Percentiles rank a stretch among this genome's conserved stretches.
Evolutionary conservation across 2,329 filamentous ascomycete genomes (phyloP).

Genomic region (Monilinia fructicola): DNA sequence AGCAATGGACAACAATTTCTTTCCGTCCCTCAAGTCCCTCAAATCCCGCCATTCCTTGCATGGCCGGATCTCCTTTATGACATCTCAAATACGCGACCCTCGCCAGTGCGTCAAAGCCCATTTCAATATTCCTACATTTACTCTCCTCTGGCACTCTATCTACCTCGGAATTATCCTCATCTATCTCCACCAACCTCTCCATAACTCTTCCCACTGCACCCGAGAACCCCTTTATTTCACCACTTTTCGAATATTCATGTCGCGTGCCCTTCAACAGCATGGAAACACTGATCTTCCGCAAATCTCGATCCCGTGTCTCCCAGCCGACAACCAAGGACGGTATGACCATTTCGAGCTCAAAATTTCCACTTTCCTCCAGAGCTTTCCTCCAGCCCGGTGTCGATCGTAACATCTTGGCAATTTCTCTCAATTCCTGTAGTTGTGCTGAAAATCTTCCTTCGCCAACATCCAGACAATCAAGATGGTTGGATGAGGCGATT

Average conservation of each 20-base stretch:
- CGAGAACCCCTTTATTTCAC: not conserved
- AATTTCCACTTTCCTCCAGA: conserved; percentile 29
- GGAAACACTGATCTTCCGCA: conserved; percentile 30
- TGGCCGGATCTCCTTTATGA: not conserved
- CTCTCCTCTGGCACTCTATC: not conserved
- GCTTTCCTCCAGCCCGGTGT: conserved; percentile 10
- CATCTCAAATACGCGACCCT: not conserved
- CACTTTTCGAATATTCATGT: not conserved
- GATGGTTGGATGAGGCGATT: conserved; percentile 15
- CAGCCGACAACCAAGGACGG: conserved; percentile 33
- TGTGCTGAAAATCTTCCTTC: conserved; percentile 5
- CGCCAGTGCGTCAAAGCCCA: not conserved
- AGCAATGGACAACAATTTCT: conserved; percentile 5
- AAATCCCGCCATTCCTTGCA: not conserved
- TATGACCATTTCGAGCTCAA: conserved; percentile 34
- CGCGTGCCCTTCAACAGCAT: conserved; percentile 25
- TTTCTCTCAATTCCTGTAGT: conserved; percentile 14
- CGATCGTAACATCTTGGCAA: conserved; percentile 3
- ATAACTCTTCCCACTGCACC: conserved; percentile 13
- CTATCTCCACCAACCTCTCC: conserved; percentile 13
- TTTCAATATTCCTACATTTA: conserved; percentile 15
- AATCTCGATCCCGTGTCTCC: conserved; percentile 30
- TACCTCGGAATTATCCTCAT: conserved; percentile 1
- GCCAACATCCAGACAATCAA: not conserved
- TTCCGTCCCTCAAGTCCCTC: not conserved